These are phyloP conservation scores for Baorangia bicolor DNA, from an alignment of 768 basidiomycete genomes.

Conservation along the genomic window DNA sequence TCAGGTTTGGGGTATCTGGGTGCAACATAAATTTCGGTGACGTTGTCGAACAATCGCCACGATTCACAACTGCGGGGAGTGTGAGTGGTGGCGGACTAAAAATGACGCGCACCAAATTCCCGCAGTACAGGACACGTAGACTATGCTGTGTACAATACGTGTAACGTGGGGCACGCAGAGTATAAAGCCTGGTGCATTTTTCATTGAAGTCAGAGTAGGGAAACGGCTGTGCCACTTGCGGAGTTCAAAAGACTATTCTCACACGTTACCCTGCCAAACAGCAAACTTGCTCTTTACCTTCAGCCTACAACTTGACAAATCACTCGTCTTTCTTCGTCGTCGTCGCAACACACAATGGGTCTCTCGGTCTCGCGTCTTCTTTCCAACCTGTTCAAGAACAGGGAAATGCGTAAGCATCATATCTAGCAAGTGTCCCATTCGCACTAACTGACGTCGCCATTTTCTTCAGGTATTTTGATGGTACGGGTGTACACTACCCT, in stretches of 20 bases:
- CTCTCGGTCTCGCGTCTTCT: constrained; percentile 73
- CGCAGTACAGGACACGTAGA: constrained; percentile 20
- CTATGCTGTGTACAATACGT: constrained; percentile 11
- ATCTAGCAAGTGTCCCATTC: constrained; percentile 16
- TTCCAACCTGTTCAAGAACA: constrained; percentile 91
- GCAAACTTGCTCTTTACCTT: constrained; percentile 35
- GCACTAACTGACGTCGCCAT: constrained; percentile 24
- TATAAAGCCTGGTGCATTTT: not conserved
- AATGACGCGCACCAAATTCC: not conserved
- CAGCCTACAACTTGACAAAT: constrained; percentile 28
- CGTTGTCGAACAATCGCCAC: not conserved
- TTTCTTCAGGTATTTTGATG: constrained; percentile 89
- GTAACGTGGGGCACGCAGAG: not conserved
- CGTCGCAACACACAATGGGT: constrained; percentile 61
- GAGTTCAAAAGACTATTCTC: constrained; percentile 35
- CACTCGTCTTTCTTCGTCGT: constrained; percentile 30
- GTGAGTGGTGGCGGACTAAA: not conserved
- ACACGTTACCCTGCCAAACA: constrained; percentile 31
- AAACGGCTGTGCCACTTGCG: constrained; percentile 25
- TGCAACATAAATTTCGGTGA: not conserved
- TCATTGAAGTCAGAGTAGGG: not conserved
- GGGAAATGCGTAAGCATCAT: constrained; percentile 91
- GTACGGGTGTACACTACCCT: constrained; percentile 40
- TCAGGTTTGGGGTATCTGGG: not conserved
- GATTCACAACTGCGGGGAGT: not conserved